Conservation (phyloP, 306 rosid species). For the Pyrus bretschneideri region DNA sequence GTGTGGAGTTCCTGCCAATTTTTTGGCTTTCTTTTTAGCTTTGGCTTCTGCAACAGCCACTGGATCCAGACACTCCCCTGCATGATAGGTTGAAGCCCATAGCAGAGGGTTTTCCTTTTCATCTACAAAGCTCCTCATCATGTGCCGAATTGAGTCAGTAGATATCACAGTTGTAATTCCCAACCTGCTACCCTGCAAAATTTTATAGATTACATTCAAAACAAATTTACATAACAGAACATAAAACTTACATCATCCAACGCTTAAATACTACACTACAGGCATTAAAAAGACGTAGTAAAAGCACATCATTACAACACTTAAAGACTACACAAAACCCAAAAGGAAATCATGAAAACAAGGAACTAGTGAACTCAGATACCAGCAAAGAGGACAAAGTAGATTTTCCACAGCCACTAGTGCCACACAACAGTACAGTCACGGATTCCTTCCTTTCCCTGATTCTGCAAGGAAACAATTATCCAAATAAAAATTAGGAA, state of each 20-base stretch:
- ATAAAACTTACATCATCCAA: not conserved
- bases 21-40: slow-evolving; percentile 67
- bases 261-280: not conserved
- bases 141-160: slow-evolving; percentile 91
- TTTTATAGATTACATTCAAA: slow-evolving; percentile 10
- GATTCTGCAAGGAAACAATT: slow-evolving; percentile 44
- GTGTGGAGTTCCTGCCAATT: slow-evolving; percentile 54
- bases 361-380: slow-evolving; percentile 25
- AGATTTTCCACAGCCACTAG: slow-evolving; percentile 98
- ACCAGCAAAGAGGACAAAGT: slow-evolving; percentile 97
- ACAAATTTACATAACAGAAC: not conserved
- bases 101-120: slow-evolving; percentile 89
- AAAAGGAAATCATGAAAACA: slow-evolving; percentile 17
- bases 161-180: slow-evolving; percentile 94
- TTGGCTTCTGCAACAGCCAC: slow-evolving; percentile 83
- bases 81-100: slow-evolving; percentile 99
- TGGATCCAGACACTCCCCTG: slow-evolving; percentile 95
- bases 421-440: slow-evolving; percentile 85
- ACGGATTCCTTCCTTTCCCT: slow-evolving; percentile 92
- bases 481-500: not conserved
- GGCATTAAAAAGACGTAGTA: not conserved
- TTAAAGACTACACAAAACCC: not conserved
- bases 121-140: slow-evolving; percentile 95
- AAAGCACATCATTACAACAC: not conserved
- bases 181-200: slow-evolving; percentile 80